Evolutionary conservation across 148 eudicot species (phyloP).

Genomic region (Salicornia ramosissima): DNA sequence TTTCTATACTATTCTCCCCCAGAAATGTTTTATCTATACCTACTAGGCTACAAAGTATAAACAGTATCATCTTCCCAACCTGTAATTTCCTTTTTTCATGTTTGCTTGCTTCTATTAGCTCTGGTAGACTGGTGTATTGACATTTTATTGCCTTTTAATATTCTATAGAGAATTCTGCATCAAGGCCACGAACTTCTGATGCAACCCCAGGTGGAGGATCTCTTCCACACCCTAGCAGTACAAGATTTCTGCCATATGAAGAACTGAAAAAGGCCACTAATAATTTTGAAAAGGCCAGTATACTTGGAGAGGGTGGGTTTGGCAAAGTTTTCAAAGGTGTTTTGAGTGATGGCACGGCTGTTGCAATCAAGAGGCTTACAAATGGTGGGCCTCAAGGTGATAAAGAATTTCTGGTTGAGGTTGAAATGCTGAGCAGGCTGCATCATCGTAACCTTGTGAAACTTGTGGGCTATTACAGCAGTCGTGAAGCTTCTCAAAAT

Average conservation of each 20-base stretch:
- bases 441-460: slow-evolving; percentile 97
- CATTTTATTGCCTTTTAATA: not conserved
- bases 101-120: not conserved
- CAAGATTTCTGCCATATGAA: slow-evolving; percentile 77
- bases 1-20: not conserved
- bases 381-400: slow-evolving; percentile 92
- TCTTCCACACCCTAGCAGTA: slow-evolving; percentile 78
- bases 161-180: slow-evolving; percentile 29
- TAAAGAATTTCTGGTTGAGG: slow-evolving; percentile 87
- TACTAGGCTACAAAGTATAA: not conserved
- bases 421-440: slow-evolving; percentile 96
- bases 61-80: not conserved
- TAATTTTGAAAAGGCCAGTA: slow-evolving; percentile 65
- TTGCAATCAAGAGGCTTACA: slow-evolving; percentile 90
- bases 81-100: not conserved
- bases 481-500: slow-evolving; percentile 75
- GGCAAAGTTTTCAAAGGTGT: slow-evolving; percentile 90
- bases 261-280: slow-evolving; percentile 91
- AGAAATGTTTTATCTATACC: not conserved
- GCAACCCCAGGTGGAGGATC: slow-evolving; percentile 62
- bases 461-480: slow-evolving; percentile 87
- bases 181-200: slow-evolving; percentile 48
- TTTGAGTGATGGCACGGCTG: slow-evolving; percentile 80
- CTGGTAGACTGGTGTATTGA: not conserved
- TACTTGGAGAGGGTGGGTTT: slow-evolving; percentile 98